Percentiles rank a stretch among this genome's conserved stretches.
Evolutionary conservation across 108 stramenopile genomes (phyloP).

Genomic region (Cyclostephanos invisitatus): DNA sequence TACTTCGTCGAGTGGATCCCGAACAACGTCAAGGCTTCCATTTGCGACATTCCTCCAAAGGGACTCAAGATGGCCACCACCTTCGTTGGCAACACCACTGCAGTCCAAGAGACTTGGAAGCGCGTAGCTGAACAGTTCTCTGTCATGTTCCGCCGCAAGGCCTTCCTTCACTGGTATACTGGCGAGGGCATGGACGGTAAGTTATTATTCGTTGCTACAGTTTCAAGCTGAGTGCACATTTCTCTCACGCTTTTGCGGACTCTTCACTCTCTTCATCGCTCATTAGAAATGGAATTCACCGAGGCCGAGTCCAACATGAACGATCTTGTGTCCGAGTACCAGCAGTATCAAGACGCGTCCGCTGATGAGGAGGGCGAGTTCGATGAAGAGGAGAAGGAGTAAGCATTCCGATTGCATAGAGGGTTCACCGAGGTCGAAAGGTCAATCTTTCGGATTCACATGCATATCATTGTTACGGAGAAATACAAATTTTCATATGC

Average conservation of each 20-base stretch:
- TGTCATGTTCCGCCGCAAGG: slow-evolving; percentile 88
- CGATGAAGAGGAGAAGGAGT: slow-evolving; percentile 48
- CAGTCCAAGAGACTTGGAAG: slow-evolving; percentile 81
- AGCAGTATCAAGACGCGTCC: slow-evolving; percentile 92
- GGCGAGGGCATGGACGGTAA: slow-evolving; percentile 70
- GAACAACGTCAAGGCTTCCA: slow-evolving; percentile 99
- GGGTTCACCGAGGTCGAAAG: background rate
- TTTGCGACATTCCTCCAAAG: slow-evolving; percentile 97
- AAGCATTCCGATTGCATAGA: background rate
- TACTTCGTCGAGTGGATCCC: slow-evolving; percentile 99
- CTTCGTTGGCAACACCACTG: slow-evolving; percentile 95
- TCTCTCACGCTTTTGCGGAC: background rate
- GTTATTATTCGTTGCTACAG: background rate
- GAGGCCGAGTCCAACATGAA: slow-evolving; percentile 86
- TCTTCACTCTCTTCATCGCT: background rate
- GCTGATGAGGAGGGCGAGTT: slow-evolving; percentile 72
- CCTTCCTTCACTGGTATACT: slow-evolving; percentile 84
- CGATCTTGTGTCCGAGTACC: slow-evolving; percentile 84
- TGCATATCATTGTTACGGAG: background rate
- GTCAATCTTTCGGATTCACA: background rate
- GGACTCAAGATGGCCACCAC: slow-evolving; percentile 93
- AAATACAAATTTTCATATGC: background rate
- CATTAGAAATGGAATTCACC: slow-evolving; percentile 75
- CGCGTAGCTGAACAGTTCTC: slow-evolving; percentile 83
- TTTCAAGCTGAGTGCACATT: background rate